Percentiles rank a stretch among this genome's conserved stretches.
These are phyloP conservation scores for Babesia ovata DNA, from an alignment of 169 alveolate genomes.

Conservation along the genomic window DNA sequence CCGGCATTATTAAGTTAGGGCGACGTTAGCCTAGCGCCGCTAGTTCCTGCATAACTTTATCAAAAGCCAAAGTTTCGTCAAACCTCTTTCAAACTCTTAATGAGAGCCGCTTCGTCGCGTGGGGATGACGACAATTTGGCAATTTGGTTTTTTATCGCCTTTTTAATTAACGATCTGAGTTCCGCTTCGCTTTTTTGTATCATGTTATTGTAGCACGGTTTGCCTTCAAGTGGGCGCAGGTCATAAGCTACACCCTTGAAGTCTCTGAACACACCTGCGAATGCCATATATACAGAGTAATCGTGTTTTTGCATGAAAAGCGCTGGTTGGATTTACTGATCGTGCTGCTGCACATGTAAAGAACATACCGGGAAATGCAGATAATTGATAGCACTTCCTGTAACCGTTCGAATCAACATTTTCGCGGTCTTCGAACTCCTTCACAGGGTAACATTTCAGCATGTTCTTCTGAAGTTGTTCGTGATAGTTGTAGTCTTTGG, in stretches of 20 bases:
- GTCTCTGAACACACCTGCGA: constrained; percentile 85
- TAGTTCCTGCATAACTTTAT: constrained; percentile 24
- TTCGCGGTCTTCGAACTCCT: constrained; percentile 88
- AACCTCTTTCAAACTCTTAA: constrained; percentile 45
- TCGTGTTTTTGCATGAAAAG: too few species aligned
- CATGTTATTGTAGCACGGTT: constrained; percentile 85
- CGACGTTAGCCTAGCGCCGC: neutral
- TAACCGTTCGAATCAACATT: constrained; percentile 84
- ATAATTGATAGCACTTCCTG: constrained; percentile 85
- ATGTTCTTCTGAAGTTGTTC: constrained; percentile 74
- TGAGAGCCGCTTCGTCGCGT: constrained; percentile 35
- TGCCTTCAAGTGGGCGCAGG: constrained; percentile 87
- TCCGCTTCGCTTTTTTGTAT: constrained; percentile 64
- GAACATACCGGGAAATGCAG: constrained; percentile 75
- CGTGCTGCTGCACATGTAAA: too few species aligned
- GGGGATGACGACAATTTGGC: constrained; percentile 22
- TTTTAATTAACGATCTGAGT: constrained; percentile 59
- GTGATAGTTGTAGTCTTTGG: constrained; percentile 82
- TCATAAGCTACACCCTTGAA: constrained; percentile 88
- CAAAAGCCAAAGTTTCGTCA: neutral
- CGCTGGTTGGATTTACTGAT: too few species aligned
- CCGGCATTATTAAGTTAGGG: too few species aligned
- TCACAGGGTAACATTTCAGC: constrained; percentile 81
- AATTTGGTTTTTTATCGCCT: constrained; percentile 74
- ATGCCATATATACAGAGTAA: too few species aligned